Conservation (phyloP, 768 basidiomycete species). For the Tulasnella sp. region DNA sequence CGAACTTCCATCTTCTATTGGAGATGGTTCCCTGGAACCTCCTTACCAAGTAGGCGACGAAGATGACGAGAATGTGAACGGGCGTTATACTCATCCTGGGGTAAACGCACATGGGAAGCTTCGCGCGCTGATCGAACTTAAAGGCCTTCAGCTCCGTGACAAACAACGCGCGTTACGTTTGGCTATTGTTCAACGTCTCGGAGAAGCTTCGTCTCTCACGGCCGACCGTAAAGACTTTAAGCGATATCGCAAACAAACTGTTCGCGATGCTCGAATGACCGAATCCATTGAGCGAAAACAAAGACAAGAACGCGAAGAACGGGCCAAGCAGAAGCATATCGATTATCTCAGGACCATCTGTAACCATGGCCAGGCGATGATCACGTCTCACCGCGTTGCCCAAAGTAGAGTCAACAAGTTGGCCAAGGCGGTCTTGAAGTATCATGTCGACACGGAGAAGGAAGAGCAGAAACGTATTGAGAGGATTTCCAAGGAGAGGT, state of each 20-base stretch:
- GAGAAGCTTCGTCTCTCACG: slow-evolving; percentile 77
- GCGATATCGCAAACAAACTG: slow-evolving; percentile 65
- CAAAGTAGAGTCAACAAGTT: slow-evolving; percentile 48
- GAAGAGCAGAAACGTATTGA: slow-evolving; percentile 98
- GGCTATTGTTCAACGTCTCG: slow-evolving; percentile 71
- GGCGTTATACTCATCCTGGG: slow-evolving; percentile 37
- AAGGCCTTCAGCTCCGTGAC: slow-evolving; percentile 72
- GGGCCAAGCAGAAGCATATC: slow-evolving; percentile 92
- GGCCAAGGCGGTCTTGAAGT: slow-evolving; percentile 63
- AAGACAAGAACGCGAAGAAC: slow-evolving; percentile 78
- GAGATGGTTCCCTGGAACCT: slow-evolving; percentile 55
- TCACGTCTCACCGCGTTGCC: slow-evolving; percentile 42
- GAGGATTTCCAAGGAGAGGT: slow-evolving; percentile 90
- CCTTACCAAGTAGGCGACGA: slow-evolving; percentile 31
- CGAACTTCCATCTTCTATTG: slow-evolving; percentile 61
- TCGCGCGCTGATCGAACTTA: slow-evolving; percentile 85
- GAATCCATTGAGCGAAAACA: slow-evolving; percentile 87
- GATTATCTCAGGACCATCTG: slow-evolving; percentile 85
- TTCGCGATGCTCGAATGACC: slow-evolving; percentile 80
- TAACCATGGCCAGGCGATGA: slow-evolving; percentile 63
- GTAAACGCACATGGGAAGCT: slow-evolving; percentile 62
- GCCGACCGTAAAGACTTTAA: slow-evolving; percentile 88
- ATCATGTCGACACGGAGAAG: slow-evolving; percentile 87
- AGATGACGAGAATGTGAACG: slow-evolving; percentile 19
- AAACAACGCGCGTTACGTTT: slow-evolving; percentile 84